Evolutionary conservation across 148 eudicot species (phyloP).

Genomic region (Oxyria digyna): DNA sequence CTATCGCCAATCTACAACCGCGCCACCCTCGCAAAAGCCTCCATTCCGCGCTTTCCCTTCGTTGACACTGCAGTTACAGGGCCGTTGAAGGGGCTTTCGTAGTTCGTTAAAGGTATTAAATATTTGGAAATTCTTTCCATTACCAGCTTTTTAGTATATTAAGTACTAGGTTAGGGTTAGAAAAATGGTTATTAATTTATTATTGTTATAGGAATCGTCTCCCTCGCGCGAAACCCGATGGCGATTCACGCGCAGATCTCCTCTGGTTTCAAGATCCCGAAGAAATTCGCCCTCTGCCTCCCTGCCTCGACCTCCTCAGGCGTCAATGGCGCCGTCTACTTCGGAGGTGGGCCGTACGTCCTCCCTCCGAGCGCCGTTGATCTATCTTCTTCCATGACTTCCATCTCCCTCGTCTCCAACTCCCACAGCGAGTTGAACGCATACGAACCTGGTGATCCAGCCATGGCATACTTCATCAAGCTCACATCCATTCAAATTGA

Average conservation of each 20-base stretch:
- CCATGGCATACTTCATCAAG: constrained; percentile 17
- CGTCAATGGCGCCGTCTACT: constrained; percentile 20
- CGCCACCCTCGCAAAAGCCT: neutral
- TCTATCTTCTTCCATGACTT: constrained; percentile 11
- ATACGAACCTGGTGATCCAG: constrained; percentile 1
- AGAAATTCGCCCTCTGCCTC: constrained; percentile 6
- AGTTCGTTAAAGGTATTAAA: constrained; percentile 12
- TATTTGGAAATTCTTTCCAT: too few species aligned
- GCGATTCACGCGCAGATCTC: neutral
- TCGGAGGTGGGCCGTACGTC: constrained; percentile 26
- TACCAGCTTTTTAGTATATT: too few species aligned
- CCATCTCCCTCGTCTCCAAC: constrained; percentile 19
- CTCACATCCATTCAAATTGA: constrained; percentile 13
- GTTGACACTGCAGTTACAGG: constrained; percentile 7
- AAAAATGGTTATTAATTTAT: too few species aligned
- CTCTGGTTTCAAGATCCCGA: neutral
- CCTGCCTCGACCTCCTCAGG: constrained; percentile 3
- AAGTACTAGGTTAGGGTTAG: too few species aligned
- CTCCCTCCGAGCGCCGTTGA: constrained; percentile 13
- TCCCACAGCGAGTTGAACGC: neutral
- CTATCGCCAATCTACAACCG: neutral
- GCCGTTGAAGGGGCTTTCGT: constrained; percentile 20
- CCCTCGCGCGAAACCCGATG: neutral
- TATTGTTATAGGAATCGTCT: too few species aligned
- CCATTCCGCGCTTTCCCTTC: constrained; percentile 16